Evolutionary conservation across 805 yeast genomes (phyloP), one percentile per base, ranked within the genome.

Genomic region (Saccharomycopsis javanensis): DNA sequence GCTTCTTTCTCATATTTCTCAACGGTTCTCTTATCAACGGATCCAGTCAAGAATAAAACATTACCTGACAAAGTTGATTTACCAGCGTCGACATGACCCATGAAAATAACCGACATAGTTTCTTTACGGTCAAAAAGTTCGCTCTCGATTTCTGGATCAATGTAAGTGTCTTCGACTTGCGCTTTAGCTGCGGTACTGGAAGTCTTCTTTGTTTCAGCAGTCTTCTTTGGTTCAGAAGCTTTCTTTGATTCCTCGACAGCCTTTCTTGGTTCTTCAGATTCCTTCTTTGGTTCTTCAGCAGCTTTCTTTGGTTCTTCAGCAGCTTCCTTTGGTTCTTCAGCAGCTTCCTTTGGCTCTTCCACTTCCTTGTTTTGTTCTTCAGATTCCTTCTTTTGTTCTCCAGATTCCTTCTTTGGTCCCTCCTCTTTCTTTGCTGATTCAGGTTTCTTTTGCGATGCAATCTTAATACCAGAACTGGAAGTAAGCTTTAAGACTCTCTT

Each of bases 81-180:
- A 71, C 99, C 99, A 35, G 99, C 99, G 79, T 94, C 99, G 64
- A 94, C 99, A 70, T 94, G 99, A 66, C 99, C 99, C 98, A 94
- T 94, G 75, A 94, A 94, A 65, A 94, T 89, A 65, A 94, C 86
- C 18, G 97, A 91, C 70, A 94, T 81, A 75, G 94, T 99, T 71
- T 92, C 99, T 72, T 94, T 94, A 67, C 96, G 96, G 63, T 97
- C 97, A 68, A 88, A 94, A 87, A 94, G 74, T 67, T 95, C 99
- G 58, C 81, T 84, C 62, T 94, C 89, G 62, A 91, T 81, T 65
- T 85, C 94, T 67, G 87, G 87, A 69, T 92, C 97, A 57, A 91
- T 78, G 66, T 79, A 81, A 38, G 86, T 92, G 68, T 86, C 96
- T 11, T 57, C 59, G 1, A 58, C 53, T 45, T 63, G 51, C 27